Conservation (phyloP, 441 rosid species). For the Adansonia rubrostipa region DNA sequence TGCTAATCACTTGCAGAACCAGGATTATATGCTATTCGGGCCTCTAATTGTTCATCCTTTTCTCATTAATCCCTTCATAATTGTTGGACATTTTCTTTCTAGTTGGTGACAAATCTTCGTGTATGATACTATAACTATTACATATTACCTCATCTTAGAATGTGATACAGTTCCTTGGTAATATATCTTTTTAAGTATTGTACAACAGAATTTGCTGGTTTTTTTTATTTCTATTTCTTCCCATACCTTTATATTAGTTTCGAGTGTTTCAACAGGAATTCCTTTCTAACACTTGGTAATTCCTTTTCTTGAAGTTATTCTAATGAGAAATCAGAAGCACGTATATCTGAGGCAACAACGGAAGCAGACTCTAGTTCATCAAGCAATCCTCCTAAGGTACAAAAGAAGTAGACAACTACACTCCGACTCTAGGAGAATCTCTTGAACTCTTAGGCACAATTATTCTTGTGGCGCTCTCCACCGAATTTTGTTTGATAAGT, state of each 20-base stretch:
- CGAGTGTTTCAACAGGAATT: neutral
- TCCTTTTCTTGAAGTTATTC: conserved; percentile 59
- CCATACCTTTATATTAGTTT: neutral
- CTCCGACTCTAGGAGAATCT: neutral
- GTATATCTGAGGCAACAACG: conserved; percentile 41
- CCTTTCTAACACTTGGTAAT: conserved; percentile 5
- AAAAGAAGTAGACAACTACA: neutral
- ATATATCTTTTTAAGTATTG: neutral
- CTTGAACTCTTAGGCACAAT: neutral
- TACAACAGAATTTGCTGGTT: neutral
- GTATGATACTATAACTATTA: neutral
- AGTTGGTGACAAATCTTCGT: neutral
- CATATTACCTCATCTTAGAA: neutral
- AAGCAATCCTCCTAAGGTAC: conserved; percentile 47
- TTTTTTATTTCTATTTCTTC: neutral
- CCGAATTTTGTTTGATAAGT: neutral
- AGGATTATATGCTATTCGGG: neutral
- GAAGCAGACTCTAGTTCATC: conserved; percentile 51
- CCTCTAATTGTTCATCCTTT: neutral
- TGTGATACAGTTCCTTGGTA: neutral
- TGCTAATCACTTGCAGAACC: neutral
- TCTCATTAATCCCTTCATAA: neutral
- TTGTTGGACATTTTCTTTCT: neutral
- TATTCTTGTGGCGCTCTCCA: neutral
- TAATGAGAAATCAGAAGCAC: conserved; percentile 76